Conservation (phyloP, 2,329 filamentous ascomycete species). For the Didymella pomorum region DNA sequence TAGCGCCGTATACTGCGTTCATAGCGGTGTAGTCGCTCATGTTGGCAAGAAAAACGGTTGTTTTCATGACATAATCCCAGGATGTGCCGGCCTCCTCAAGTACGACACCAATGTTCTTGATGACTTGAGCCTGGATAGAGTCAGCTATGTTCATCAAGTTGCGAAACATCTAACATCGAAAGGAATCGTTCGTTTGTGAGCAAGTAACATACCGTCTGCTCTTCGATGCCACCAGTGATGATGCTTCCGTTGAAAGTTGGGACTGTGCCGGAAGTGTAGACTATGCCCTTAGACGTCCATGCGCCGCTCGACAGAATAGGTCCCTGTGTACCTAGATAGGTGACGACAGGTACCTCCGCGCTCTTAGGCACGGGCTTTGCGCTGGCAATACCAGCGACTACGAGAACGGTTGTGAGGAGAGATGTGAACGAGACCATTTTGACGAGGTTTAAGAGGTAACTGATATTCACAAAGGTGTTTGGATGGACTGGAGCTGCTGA, state of each 20-base stretch:
- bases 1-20: conserved; percentile 44
- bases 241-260: conserved; percentile 41
- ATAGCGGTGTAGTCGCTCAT: conserved; percentile 47
- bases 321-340: conserved; percentile 44
- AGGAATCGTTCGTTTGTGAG: neutral
- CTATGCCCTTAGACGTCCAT: conserved; percentile 43
- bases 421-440: conserved; percentile 36
- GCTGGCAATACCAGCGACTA: conserved; percentile 25
- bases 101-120: conserved; percentile 43
- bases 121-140: conserved; percentile 40
- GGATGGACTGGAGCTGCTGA: neutral
- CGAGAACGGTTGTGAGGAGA: conserved; percentile 30
- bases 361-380: conserved; percentile 34
- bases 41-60: conserved; percentile 43
- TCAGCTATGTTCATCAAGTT: conserved; percentile 1
- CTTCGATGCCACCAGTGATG: conserved; percentile 36
- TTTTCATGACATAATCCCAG: conserved; percentile 47
- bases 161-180: neutral
- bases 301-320: conserved; percentile 42
- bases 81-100: conserved; percentile 45
- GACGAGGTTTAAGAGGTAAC: neutral
- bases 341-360: conserved; percentile 38
- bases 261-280: conserved; percentile 44
- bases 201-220: conserved; percentile 32
- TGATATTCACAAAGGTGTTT: neutral